A percentile compares a stretch with the other conserved stretches of the same genome.
These are phyloP conservation scores for Carex myosuroides DNA, from an alignment of 176 grass and related monocot genomes.

Conservation along the genomic window DNA sequence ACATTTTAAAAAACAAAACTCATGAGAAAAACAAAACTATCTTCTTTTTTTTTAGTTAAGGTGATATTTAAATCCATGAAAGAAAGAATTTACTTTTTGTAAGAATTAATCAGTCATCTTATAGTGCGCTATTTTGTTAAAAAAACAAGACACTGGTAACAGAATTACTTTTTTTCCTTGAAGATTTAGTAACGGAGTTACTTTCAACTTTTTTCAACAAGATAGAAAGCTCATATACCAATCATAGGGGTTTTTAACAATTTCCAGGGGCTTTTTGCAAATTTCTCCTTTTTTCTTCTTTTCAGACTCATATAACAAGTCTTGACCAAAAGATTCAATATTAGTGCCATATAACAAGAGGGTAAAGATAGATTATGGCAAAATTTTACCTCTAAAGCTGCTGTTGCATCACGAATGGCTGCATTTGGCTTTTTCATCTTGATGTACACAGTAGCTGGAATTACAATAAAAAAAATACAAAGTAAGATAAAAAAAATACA, in stretches of 20 bases:
- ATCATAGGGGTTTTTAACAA: background rate
- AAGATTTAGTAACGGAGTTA: background rate
- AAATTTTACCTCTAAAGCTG: conserved; percentile 64
- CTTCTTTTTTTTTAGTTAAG: too few species aligned
- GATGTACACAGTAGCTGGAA: conserved; percentile 74
- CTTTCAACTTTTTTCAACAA: background rate
- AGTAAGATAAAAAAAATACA: background rate
- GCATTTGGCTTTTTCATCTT: conserved; percentile 97
- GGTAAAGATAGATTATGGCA: background rate
- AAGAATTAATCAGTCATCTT: background rate
- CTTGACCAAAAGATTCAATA: conserved; percentile 2
- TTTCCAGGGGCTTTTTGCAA: background rate
- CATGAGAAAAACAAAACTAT: background rate
- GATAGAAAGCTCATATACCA: background rate
- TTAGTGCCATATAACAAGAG: background rate
- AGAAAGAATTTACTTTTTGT: background rate
- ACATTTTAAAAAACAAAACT: background rate
- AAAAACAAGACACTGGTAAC: background rate
- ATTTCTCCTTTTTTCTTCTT: background rate
- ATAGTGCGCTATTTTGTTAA: background rate
- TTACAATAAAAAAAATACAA: background rate
- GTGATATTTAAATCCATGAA: background rate
- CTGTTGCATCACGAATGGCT: conserved; percentile 89
- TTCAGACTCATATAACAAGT: background rate
- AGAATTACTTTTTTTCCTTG: background rate